Evolutionary conservation across 345 rosid genomes (phyloP), one percentile per base, ranked within the genome.

Genomic region (Noccaea bulbosa): DNA sequence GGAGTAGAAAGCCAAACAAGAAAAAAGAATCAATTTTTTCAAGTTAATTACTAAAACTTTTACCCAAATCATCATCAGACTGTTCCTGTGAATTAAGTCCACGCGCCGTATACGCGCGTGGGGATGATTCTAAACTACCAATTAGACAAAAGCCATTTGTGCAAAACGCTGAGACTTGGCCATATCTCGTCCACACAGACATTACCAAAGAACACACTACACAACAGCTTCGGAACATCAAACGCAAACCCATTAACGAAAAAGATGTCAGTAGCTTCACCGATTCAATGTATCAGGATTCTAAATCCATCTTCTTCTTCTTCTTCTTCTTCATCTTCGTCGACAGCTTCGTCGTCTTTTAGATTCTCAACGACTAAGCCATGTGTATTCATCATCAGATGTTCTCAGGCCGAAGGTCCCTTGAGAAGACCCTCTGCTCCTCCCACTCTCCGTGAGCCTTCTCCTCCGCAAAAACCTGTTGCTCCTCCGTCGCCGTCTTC

Each of bases 381-480:
- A 62, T 70, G 65, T 61, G 63, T 74, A 1, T 61, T 88, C 54
- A 74, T 75, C 27, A 80, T 93, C 24, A 86, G 88, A 73, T 74
- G 88, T 71, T 91, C 99, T 43, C 97, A 89, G 52, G 72, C 89
- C 2, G 97, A 89, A 32, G 95, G 97, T 3, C 97, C 99, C 0
- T 55, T 91, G n/a, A 81, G 99, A 81, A 85, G 98, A 70, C 98
- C 98, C 0, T 85, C 72, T 30, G 89, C 90, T 24, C 92, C 96
- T 57, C 71, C 90, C 56, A 79, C 83, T 30, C 82, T 78, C 35
- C 77, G 83, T 8, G 86, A 87, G 12, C 69, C 88, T 2, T 51
- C 81, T 0, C 75, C 87, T 0, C 81, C 89, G 4, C 81, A 81
- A 9, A 56, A 79, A 74, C 83, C 81, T 55, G 81, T 78, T 9